These are phyloP conservation scores for Linanthus parryae DNA, from an alignment of 148 eudicot species.

Conservation along the genomic window DNA sequence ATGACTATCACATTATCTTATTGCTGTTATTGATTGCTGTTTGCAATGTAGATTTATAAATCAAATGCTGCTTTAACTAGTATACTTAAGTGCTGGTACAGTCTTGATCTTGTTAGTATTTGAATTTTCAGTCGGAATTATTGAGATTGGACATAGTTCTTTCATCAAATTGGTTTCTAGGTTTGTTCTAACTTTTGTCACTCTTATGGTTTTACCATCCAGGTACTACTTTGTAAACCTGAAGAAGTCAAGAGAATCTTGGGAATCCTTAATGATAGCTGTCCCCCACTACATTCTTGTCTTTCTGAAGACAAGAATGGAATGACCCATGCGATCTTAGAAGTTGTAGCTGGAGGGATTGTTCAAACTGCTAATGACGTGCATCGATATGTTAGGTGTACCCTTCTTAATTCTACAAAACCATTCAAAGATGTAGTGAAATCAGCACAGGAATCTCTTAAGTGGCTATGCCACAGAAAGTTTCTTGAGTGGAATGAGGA, in stretches of 20 bases:
- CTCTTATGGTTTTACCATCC: slow-evolving; percentile 7
- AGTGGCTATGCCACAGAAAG: slow-evolving; percentile 87
- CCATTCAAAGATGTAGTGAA: slow-evolving; percentile 97
- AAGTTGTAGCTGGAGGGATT: slow-evolving; percentile 97
- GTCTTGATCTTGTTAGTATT: not conserved
- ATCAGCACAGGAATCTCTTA: slow-evolving; percentile 96
- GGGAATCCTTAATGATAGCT: slow-evolving; percentile 75
- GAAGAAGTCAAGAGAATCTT: slow-evolving; percentile 74
- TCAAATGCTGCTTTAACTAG: not conserved
- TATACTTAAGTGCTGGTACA: slow-evolving; percentile 2
- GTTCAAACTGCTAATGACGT: slow-evolving; percentile 96
- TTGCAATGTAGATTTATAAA: not conserved
- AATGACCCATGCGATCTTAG: slow-evolving; percentile 98
- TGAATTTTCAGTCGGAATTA: too few relatives aligned
- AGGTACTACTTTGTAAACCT: slow-evolving; percentile 91
- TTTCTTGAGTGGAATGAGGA: slow-evolving; percentile 96
- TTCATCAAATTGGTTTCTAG: not conserved
- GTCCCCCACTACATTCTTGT: slow-evolving; percentile 94
- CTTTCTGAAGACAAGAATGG: slow-evolving; percentile 99
- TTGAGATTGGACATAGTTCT: too few relatives aligned
- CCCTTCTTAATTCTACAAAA: slow-evolving; percentile 91
- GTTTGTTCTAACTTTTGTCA: not conserved
- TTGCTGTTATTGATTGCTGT: not conserved
- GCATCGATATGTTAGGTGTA: slow-evolving; percentile 95
- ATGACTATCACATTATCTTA: slow-evolving; percentile 5